phyloP scores from a whole-genome alignment of 2,329 filamentous ascomycete species.

The Cladosporium cucumerinum region DNA sequence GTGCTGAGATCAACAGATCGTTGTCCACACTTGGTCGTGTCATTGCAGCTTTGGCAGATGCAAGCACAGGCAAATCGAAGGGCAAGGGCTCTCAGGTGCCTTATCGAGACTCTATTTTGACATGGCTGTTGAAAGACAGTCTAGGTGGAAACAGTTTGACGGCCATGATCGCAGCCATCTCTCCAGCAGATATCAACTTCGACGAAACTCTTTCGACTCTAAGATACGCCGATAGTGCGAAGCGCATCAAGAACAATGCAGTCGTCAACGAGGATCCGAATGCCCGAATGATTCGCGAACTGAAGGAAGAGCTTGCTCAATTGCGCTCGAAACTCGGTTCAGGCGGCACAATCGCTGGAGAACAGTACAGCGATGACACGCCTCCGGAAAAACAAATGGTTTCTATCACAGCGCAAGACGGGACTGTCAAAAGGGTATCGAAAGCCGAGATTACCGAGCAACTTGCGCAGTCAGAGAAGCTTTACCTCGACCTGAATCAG shows the following conservation, averaged over 20 bases:
- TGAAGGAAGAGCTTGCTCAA: conserved; percentile 89
- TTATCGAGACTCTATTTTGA: conserved; percentile 93
- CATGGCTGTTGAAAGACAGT: conserved; percentile 95
- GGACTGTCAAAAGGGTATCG: conserved; percentile 87
- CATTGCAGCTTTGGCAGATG: conserved; percentile 89
- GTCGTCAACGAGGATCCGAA: conserved; percentile 99
- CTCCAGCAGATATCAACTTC: conserved; percentile 97
- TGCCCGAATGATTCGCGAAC: conserved; percentile 94
- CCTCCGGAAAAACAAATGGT: conserved; percentile 95
- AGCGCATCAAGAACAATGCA: conserved; percentile 99
- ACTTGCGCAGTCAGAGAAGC: conserved; percentile 90
- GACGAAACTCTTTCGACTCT: conserved; percentile 95
- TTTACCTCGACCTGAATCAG: conserved; percentile 93
- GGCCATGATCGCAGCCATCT: conserved; percentile 98
- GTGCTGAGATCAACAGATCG: conserved; percentile 96
- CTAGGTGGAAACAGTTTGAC: conserved; percentile 98
- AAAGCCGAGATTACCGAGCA: conserved; percentile 98
- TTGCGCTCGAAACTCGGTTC: conserved; percentile 75
- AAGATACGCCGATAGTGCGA: conserved; percentile 94
- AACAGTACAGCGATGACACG: conserved; percentile 87
- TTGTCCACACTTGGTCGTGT: conserved; percentile 95
- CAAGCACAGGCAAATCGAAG: conserved; percentile 77
- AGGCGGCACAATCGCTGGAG: conserved; percentile 46
- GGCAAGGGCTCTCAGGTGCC: conserved; percentile 79
- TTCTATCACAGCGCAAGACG: conserved; percentile 83